Conservation (phyloP, 2,329 filamentous ascomycete species). For the Fusarium brachygibbosum region DNA sequence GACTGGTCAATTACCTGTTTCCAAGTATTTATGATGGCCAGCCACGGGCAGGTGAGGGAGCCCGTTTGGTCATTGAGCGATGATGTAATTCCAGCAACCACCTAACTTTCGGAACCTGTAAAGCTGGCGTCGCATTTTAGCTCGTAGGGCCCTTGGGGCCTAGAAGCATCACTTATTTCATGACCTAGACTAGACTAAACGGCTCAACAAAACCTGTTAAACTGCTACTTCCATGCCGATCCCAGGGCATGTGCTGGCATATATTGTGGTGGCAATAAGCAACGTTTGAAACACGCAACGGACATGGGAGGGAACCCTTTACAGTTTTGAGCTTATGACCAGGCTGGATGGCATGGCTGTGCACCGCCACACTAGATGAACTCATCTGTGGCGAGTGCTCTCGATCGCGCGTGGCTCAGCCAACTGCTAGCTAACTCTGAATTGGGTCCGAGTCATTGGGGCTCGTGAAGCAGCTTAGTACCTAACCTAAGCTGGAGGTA, state of each 20-base stretch:
- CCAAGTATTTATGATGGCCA: constrained; percentile 30
- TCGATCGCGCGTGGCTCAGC: constrained; percentile 27
- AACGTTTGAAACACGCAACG: constrained; percentile 34
- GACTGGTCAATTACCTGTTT: constrained; percentile 41
- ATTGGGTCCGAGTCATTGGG: constrained; percentile 13
- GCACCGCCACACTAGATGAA: constrained; percentile 40
- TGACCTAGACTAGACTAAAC: background rate
- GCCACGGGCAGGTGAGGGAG: constrained; percentile 40
- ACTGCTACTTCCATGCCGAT: constrained; percentile 31
- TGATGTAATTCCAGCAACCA: constrained; percentile 47
- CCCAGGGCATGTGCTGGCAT: constrained; percentile 32
- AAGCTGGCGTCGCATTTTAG: constrained; percentile 9
- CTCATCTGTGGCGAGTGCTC: constrained; percentile 25
- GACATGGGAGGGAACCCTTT: constrained; percentile 23
- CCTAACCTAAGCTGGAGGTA: constrained; percentile 15
- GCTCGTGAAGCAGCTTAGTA: background rate
- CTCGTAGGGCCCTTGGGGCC: constrained; percentile 1
- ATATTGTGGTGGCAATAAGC: constrained; percentile 26
- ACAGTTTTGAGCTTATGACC: constrained; percentile 2
- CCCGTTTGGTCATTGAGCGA: constrained; percentile 30
- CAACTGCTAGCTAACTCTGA: constrained; percentile 10
- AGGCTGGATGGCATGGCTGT: constrained; percentile 2
- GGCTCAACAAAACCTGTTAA: constrained; percentile 31
- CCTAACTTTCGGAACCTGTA: constrained; percentile 33
- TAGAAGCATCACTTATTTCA: constrained; percentile 17